These are phyloP conservation scores for Dictyostelium brefeldianum DNA, from an alignment of 78 protist species.

Conservation along the genomic window DNA sequence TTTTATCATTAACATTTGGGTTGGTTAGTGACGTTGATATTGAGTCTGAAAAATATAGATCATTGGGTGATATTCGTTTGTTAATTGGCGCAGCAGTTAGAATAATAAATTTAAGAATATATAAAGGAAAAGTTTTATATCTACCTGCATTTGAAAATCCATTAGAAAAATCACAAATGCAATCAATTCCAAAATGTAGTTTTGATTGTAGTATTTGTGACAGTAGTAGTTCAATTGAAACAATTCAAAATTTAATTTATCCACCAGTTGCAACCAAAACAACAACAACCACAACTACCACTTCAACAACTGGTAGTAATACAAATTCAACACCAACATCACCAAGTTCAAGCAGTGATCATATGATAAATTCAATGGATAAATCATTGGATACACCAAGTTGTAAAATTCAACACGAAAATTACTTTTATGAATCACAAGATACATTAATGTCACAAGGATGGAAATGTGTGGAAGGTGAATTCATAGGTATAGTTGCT, in stretches of 20 bases:
- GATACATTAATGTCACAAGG: background rate
- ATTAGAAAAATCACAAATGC: conserved; percentile 1
- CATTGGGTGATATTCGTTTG: conserved; percentile 61
- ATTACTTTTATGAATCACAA: background rate
- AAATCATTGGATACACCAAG: conserved; percentile 12
- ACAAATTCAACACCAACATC: background rate
- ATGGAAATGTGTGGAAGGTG: conserved; percentile 55
- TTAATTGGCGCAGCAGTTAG: conserved; percentile 39
- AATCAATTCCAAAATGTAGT: conserved; percentile 58
- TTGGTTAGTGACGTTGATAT: conserved; percentile 74
- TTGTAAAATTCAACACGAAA: background rate
- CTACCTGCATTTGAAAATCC: conserved; percentile 39
- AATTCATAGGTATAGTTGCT: conserved; percentile 65
- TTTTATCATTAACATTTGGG: conserved; percentile 72
- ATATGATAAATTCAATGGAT: background rate
- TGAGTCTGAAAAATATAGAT: conserved; percentile 72
- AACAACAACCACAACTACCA: background rate
- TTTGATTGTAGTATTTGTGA: conserved; percentile 31
- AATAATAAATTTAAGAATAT: conserved; percentile 41
- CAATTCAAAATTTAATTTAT: conserved; percentile 10
- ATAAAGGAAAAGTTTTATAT: conserved; percentile 34
- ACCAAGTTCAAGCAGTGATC: background rate
- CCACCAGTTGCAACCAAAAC: no score
- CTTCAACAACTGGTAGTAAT: background rate
- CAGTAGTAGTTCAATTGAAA: background rate